Evolutionary conservation across 176 grass and related monocot genomes (phyloP), one percentile per base, ranked within the genome.

Genomic region (Lolium rigidum): DNA sequence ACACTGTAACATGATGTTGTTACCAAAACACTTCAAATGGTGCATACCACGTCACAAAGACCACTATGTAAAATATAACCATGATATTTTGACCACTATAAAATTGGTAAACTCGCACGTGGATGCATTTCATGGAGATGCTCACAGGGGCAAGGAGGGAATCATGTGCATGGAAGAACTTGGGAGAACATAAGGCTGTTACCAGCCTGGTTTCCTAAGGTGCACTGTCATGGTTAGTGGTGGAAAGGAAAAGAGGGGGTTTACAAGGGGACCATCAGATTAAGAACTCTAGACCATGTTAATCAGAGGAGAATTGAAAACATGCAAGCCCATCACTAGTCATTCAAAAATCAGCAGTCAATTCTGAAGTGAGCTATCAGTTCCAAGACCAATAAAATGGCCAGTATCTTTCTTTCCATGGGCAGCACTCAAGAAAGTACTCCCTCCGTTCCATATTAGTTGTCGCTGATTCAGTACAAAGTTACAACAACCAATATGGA

Each of bases 181-280:
- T 68, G 68, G 61, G 20, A 84, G 79, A 59, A 49, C 69, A 28
- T 52, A 80, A 18, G 79, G 77, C 70, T 76, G 75, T 85, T 52
- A 84, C 41, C 77, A 88, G 70, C 70, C 85, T 84, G 70, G 77
- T 68, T 69, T 76, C 26, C 10, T 74, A 76, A 76, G 38, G 48
- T 28, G 59, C 82, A 81, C 54, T 72, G 4, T 35, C 28, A 50
- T 49, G 17, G 9, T 54, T 81, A 70, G 38, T 54, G 14, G 38
- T 80, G 77, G 47, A 47, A 75, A 51, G 61, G 52, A 70, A 90
- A 84, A 48, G 60, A 81, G 83, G 35, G 67, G 22, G 65, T 52
- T 69, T 76, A 18, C 20, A 59, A 17, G 77, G 80, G 85, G 85
- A 81, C 79, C 89, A 62, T 62, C 16, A 3, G 54, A 44, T 67